Conservation (phyloP, 176 grass and related monocot genomes). For the Lolium rigidum region DNA sequence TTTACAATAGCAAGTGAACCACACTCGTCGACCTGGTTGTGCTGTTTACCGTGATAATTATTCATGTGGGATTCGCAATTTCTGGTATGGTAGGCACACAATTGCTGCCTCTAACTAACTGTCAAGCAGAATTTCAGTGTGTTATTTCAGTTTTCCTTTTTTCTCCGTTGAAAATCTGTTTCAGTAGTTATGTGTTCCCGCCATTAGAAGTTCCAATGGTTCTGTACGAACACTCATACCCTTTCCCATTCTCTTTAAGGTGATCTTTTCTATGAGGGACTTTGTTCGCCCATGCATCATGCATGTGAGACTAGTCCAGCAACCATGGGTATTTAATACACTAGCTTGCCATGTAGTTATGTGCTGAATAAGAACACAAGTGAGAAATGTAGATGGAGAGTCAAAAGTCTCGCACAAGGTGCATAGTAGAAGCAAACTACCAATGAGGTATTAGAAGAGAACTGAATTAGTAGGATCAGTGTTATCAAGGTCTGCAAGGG, state of each 20-base stretch:
- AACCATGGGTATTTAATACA: background rate
- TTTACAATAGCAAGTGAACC: background rate
- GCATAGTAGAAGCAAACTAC: constrained; percentile 14
- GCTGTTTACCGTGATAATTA: too few relatives aligned
- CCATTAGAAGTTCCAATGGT: background rate
- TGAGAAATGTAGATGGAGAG: background rate
- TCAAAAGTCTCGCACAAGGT: background rate
- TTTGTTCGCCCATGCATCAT: background rate
- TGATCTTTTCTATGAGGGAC: too few relatives aligned
- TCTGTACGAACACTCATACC: background rate
- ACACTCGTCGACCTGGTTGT: too few relatives aligned
- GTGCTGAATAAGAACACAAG: background rate
- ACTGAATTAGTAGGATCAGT: background rate
- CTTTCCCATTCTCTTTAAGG: too few relatives aligned
- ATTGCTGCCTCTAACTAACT: background rate
- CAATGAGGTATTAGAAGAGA: background rate
- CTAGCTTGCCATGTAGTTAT: background rate
- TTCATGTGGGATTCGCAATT: background rate
- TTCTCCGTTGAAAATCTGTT: background rate
- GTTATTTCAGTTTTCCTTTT: background rate
- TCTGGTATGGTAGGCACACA: background rate
- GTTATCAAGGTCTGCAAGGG: background rate
- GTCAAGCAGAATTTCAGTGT: background rate
- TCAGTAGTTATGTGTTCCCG: too few relatives aligned
- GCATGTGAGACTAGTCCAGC: background rate